Percentiles rank a stretch among this genome's conserved stretches.
Evolutionary conservation across 495 filamentous ascomycete species (phyloP).

Genomic region (Penicillium canariense): DNA sequence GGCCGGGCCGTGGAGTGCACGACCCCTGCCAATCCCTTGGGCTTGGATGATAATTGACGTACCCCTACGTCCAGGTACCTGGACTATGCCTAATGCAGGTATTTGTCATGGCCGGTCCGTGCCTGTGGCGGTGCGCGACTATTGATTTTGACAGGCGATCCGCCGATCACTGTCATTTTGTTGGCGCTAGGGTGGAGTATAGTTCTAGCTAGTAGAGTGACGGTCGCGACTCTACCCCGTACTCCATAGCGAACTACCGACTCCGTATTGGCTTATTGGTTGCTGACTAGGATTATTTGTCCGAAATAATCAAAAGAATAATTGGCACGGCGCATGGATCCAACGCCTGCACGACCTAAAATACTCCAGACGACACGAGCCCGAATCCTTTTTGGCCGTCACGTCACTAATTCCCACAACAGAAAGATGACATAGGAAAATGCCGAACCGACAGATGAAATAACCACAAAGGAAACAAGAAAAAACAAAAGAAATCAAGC

Average conservation of each 20-base stretch:
- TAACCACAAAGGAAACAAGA: constrained; percentile 2
- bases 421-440: constrained; percentile 2
- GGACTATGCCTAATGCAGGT: neutral
- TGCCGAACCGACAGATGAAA: constrained; percentile 8
- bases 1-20: too few species aligned
- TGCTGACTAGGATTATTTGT: neutral
- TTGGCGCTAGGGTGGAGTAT: neutral
- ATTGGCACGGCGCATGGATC: neutral
- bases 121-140: constrained; percentile 32
- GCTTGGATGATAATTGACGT: too few species aligned
- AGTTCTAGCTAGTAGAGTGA: neutral
- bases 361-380: constrained; percentile 12
- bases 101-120: constrained; percentile 27
- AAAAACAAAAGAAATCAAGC: constrained; percentile 20
- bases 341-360: constrained; percentile 14
- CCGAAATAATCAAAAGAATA: neutral
- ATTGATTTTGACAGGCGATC: constrained; percentile 25
- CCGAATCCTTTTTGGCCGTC: constrained; percentile 5
- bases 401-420: neutral
- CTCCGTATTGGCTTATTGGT: too few species aligned
- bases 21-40: too few species aligned
- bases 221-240: neutral
- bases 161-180: constrained; percentile 19
- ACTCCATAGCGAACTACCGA: too few species aligned
- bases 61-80: too few species aligned